Conservation (phyloP, 257 asterid species). For the Thymus mandschuricus region DNA sequence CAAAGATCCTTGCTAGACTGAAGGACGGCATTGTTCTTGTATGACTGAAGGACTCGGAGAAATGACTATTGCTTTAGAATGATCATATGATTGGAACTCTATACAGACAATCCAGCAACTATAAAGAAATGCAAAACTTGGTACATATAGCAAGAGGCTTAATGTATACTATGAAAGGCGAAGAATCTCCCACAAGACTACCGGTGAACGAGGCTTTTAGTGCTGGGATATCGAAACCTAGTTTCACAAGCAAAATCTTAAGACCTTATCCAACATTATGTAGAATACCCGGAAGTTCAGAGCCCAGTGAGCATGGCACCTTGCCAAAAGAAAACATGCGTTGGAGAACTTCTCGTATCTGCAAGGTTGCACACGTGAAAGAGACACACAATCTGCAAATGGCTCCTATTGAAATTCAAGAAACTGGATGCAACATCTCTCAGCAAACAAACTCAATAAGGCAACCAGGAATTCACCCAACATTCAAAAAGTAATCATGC, state of each 20-base stretch:
- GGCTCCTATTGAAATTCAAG: neutral
- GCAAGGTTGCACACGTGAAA: slow-evolving; percentile 41
- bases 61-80: too few species aligned
- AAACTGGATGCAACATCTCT: slow-evolving; percentile 1
- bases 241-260: slow-evolving; percentile 54
- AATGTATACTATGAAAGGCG: slow-evolving; percentile 74
- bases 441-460: slow-evolving; percentile 18
- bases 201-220: slow-evolving; percentile 94
- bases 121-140: neutral
- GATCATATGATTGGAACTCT: too few species aligned
- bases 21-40: too few species aligned
- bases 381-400: slow-evolving; percentile 21
- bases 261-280: slow-evolving; percentile 69
- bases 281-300: slow-evolving; percentile 97
- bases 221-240: slow-evolving; percentile 65
- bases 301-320: slow-evolving; percentile 99
- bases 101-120: slow-evolving; percentile 9
- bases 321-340: slow-evolving; percentile 98
- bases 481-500: too few species aligned
- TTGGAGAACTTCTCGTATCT: slow-evolving; percentile 77
- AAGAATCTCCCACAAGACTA: slow-evolving; percentile 92
- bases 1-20: too few species aligned
- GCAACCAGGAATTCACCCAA: slow-evolving; percentile 9
- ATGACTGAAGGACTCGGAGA: too few species aligned
- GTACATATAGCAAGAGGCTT: slow-evolving; percentile 11